A percentile compares a stretch with the other conserved stretches of the same genome.
Conservation (phyloP, 805 yeast species). For the Metschnikowia drakensbergensis region DNA sequence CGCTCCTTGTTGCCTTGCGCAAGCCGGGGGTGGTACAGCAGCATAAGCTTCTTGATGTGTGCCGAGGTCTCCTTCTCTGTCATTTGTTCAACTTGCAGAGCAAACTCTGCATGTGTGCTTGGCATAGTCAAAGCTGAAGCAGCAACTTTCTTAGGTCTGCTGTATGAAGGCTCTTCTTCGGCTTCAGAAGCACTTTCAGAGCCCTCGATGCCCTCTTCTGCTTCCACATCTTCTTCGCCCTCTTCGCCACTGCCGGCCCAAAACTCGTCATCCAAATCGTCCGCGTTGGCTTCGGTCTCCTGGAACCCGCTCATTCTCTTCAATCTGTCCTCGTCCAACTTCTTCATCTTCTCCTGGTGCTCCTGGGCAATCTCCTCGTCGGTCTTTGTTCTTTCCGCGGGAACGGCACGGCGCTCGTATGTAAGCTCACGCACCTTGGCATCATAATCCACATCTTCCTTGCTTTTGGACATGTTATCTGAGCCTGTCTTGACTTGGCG, state of each 20-base stretch:
- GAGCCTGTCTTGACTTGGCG: slow-evolving; percentile 18
- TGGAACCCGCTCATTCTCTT: slow-evolving; percentile 69
- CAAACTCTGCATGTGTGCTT: slow-evolving; percentile 26
- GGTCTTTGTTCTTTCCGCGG: slow-evolving; percentile 78
- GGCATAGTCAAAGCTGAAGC: slow-evolving; percentile 28
- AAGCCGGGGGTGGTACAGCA: slow-evolving; percentile 66
- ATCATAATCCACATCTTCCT: slow-evolving; percentile 55
- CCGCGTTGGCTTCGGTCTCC: slow-evolving; percentile 50
- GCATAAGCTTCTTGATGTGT: slow-evolving; percentile 53
- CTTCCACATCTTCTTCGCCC: slow-evolving; percentile 63
- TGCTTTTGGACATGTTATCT: slow-evolving; percentile 26
- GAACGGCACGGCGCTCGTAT: slow-evolving; percentile 71
- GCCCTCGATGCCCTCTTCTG: slow-evolving; percentile 45
- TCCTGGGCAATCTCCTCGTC: slow-evolving; percentile 65
- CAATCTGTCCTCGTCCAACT: slow-evolving; percentile 63
- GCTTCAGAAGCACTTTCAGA: slow-evolving; percentile 45
- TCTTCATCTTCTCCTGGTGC: slow-evolving; percentile 54
- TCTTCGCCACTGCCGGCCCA: slow-evolving; percentile 55
- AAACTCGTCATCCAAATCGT: slow-evolving; percentile 66
- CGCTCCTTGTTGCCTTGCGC: slow-evolving; percentile 80
- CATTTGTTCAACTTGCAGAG: slow-evolving; percentile 28
- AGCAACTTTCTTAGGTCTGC: slow-evolving; percentile 9
- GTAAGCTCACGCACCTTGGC: slow-evolving; percentile 61
- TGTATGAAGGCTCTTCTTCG: slow-evolving; percentile 29
- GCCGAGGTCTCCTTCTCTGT: slow-evolving; percentile 42